phyloP scores from a whole-genome alignment of 192 early-diverging fungal species.

The Coemansia sp. region DNA sequence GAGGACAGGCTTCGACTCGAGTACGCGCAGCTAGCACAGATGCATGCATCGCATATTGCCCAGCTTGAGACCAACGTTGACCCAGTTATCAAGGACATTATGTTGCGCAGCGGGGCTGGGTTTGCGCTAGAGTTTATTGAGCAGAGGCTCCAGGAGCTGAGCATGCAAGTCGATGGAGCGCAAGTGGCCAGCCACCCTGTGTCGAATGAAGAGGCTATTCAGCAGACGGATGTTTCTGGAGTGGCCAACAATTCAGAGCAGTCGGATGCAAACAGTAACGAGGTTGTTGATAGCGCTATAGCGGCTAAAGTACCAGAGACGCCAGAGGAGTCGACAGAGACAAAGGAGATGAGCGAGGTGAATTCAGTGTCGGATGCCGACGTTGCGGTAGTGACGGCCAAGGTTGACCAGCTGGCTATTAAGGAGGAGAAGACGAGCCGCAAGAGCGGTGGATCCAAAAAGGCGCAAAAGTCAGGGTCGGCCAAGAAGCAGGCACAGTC shows the following conservation, averaged over 20 bases:
- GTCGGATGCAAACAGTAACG: neutral
- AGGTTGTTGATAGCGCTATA: neutral
- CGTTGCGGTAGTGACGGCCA: neutral
- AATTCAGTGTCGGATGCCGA: neutral
- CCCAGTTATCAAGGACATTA: slow-evolving; percentile 44
- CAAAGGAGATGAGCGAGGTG: neutral
- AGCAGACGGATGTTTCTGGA: neutral
- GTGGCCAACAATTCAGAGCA: neutral
- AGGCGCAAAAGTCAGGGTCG: neutral
- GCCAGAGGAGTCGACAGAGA: neutral
- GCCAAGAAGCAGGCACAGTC: neutral
- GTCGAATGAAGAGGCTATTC: neutral
- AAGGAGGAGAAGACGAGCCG: neutral
- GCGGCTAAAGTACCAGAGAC: neutral
- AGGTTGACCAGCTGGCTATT: neutral
- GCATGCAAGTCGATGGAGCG: slow-evolving; percentile 17
- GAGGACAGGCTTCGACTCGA: slow-evolving; percentile 27
- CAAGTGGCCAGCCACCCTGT: neutral
- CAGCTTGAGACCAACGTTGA: slow-evolving; percentile 43
- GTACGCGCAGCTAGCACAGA: slow-evolving; percentile 26
- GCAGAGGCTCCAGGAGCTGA: slow-evolving; percentile 44
- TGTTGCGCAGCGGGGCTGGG: slow-evolving; percentile 30
- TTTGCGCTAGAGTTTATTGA: slow-evolving; percentile 42
- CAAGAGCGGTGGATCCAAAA: neutral
- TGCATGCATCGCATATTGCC: slow-evolving; percentile 29